A percentile compares a stretch with the other conserved stretches of the same genome.
Evolutionary conservation across 768 basidiomycete genomes (phyloP).

Genomic region (Agrocybe chaxingu): DNA sequence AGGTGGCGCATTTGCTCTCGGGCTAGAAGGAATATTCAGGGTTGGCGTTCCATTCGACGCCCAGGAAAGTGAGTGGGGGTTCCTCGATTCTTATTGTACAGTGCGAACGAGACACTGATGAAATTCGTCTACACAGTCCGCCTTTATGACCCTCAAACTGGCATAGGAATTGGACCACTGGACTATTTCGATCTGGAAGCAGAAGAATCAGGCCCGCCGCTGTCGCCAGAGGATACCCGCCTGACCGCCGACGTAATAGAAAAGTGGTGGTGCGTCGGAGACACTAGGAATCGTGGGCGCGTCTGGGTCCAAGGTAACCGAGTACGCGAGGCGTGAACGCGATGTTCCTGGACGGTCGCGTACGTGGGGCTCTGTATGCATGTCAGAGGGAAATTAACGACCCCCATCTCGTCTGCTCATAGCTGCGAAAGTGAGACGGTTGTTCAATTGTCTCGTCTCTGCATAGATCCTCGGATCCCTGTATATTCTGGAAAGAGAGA

Average conservation of each 20-base stretch:
- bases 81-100: neutral
- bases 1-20: slow-evolving; percentile 73
- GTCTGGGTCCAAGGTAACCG: slow-evolving; percentile 75
- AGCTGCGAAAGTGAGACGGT: no score
- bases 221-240: neutral
- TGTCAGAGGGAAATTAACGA: neutral
- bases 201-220: neutral
- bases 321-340: slow-evolving; percentile 4
- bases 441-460: no score
- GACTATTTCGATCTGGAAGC: slow-evolving; percentile 61
- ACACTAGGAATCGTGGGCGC: slow-evolving; percentile 55
- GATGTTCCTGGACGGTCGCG: neutral
- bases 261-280: slow-evolving; percentile 90
- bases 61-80: slow-evolving; percentile 56
- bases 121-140: slow-evolving; percentile 31
- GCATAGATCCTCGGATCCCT: no score
- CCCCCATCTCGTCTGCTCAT: no score
- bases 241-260: slow-evolving; percentile 58
- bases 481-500: no score
- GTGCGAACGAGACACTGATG: neutral
- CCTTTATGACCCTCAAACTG: slow-evolving; percentile 37
- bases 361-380: neutral
- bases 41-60: slow-evolving; percentile 72
- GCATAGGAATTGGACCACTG: slow-evolving; percentile 55
- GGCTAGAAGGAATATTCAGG: slow-evolving; percentile 55